Percentiles rank a stretch among this genome's conserved stretches.
phyloP scores from a whole-genome alignment of 2,329 filamentous ascomycete genomes.

The Fusarium camptoceras region DNA sequence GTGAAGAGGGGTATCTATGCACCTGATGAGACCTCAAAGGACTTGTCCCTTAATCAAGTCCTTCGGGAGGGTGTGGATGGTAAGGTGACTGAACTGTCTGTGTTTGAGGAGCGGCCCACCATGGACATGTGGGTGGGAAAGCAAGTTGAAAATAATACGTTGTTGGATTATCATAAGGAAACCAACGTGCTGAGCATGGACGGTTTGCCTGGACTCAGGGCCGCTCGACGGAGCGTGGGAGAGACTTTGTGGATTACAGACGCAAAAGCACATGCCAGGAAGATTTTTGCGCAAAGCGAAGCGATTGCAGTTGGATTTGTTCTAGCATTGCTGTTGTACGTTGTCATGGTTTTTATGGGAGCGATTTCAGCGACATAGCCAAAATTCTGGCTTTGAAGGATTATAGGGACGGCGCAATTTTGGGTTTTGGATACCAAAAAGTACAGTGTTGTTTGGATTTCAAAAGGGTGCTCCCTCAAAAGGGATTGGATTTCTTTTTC shows the following conservation, averaged over 20 bases:
- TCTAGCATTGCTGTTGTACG: slow-evolving; percentile 48
- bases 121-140: slow-evolving; percentile 64
- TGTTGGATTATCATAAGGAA: slow-evolving; percentile 66
- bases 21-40: slow-evolving; percentile 36
- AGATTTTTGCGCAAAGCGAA: slow-evolving; percentile 48
- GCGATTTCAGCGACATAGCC: slow-evolving; percentile 37
- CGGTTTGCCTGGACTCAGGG: slow-evolving; percentile 67
- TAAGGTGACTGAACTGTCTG: slow-evolving; percentile 52
- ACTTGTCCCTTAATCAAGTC: slow-evolving; percentile 38
- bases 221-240: slow-evolving; percentile 62
- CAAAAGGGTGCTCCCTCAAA: slow-evolving; percentile 20
- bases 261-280: slow-evolving; percentile 43
- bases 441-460: slow-evolving; percentile 40
- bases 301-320: slow-evolving; percentile 51
- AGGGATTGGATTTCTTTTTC: slow-evolving; percentile 21
- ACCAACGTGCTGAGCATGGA: slow-evolving; percentile 69
- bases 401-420: slow-evolving; percentile 41
- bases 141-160: slow-evolving; percentile 60
- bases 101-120: slow-evolving; percentile 67
- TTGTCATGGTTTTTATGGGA: slow-evolving; percentile 42
- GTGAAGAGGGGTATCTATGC: slow-evolving; percentile 57
- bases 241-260: slow-evolving; percentile 61
- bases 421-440: slow-evolving; percentile 43
- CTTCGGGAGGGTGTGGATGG: slow-evolving; percentile 43
- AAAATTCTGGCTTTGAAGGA: slow-evolving; percentile 32